Conservation (phyloP, 306 rosid species). For the Vigna unguiculata region DNA sequence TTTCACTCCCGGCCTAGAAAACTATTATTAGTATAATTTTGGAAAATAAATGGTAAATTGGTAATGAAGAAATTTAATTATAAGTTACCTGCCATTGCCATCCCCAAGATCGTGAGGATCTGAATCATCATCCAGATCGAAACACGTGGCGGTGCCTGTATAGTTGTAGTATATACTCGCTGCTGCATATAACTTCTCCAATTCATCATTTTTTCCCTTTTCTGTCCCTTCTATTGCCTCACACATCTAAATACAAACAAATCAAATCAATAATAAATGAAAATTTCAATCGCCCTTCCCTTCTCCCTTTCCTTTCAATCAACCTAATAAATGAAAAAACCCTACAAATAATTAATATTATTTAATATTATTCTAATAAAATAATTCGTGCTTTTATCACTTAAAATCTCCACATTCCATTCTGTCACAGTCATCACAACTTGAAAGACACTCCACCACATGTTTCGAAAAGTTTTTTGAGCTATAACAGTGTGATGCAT, state of each 20-base stretch:
- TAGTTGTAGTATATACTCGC: constrained; percentile 71
- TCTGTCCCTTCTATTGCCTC: constrained; percentile 67
- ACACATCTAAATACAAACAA: constrained; percentile 64
- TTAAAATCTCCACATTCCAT: not conserved
- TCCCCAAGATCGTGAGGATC: constrained; percentile 84
- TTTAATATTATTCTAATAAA: too few relatives aligned
- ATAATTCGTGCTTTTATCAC: too few relatives aligned
- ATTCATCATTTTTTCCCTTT: constrained; percentile 49
- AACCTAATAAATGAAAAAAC: not conserved
- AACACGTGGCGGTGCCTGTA: constrained; percentile 66
- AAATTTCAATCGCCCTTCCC: not conserved
- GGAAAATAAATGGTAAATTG: too few relatives aligned
- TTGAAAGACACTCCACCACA: not conserved
- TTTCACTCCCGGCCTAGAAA: too few relatives aligned
- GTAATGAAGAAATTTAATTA: too few relatives aligned
- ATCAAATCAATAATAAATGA: not conserved
- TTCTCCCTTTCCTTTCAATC: not conserved
- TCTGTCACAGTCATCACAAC: not conserved
- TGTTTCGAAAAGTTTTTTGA: not conserved
- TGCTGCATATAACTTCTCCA: constrained; percentile 70
- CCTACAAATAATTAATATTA: not conserved
- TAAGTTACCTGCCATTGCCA: constrained; percentile 86
- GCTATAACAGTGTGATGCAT: not conserved
- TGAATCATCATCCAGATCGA: constrained; percentile 62
- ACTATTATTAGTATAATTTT: too few relatives aligned